phyloP scores from a whole-genome alignment of 208 protist species.

The Trypanosoma melophagium region DNA sequence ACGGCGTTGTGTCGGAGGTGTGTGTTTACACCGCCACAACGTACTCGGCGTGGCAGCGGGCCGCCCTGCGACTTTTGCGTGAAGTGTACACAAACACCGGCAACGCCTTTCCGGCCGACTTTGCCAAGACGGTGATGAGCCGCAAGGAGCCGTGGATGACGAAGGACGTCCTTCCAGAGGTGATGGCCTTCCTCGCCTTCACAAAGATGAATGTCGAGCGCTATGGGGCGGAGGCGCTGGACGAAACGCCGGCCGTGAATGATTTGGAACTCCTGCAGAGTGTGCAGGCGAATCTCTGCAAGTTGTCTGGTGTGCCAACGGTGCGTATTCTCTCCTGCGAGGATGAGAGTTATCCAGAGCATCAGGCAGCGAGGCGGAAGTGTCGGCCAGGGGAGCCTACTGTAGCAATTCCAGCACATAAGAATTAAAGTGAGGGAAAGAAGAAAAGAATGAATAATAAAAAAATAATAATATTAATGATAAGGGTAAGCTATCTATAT shows the following conservation, averaged over 20 bases:
- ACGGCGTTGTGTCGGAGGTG: conserved; percentile 55
- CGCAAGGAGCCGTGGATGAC: conserved; percentile 56
- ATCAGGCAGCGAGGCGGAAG: conserved; percentile 69
- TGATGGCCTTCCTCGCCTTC: conserved; percentile 90
- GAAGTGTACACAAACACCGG: conserved; percentile 55
- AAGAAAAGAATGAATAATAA: not conserved
- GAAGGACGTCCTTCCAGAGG: conserved; percentile 78
- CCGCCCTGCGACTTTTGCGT: conserved; percentile 68
- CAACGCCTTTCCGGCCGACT: conserved; percentile 58
- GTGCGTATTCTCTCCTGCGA: conserved; percentile 48
- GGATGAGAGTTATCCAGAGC: conserved; percentile 65
- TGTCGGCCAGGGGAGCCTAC: conserved; percentile 72
- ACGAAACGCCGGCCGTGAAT: conserved; percentile 61
- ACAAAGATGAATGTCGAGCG: conserved; percentile 76
- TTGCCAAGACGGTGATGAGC: conserved; percentile 69
- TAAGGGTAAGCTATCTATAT: no score
- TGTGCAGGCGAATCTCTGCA: conserved; percentile 54
- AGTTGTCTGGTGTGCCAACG: conserved; percentile 60
- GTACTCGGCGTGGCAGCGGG: conserved; percentile 79
- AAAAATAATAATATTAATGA: no score
- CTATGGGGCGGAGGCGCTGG: conserved; percentile 76
- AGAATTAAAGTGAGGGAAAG: conserved; percentile 22
- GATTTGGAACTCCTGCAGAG: conserved; percentile 54
- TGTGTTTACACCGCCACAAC: conserved; percentile 67
- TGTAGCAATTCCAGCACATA: conserved; percentile 50